A percentile compares a stretch with the other conserved stretches of the same genome.
phyloP scores from a whole-genome alignment of 2,329 filamentous ascomycete genomes.

The Penicillium frequentans region DNA sequence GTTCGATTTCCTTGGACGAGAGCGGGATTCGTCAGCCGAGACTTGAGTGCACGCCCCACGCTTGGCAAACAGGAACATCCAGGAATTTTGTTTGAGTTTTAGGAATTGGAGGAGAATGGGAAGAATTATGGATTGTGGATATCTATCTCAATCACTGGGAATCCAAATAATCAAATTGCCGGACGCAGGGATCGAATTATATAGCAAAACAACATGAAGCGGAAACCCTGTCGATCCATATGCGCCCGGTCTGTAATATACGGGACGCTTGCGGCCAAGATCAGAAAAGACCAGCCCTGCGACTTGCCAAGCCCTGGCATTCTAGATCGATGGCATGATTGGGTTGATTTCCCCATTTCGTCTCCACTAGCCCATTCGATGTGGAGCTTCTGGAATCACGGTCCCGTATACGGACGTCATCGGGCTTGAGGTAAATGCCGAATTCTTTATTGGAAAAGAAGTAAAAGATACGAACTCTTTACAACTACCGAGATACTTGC shows the following conservation, averaged over 20 bases:
- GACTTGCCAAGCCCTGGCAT: neutral
- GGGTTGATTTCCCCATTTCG: neutral
- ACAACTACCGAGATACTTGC: neutral
- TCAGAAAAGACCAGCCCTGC: neutral
- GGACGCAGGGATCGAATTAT: neutral
- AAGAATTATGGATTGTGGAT: neutral
- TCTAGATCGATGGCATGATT: neutral
- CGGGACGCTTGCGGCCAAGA: slow-evolving; percentile 2
- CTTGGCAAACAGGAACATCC: slow-evolving; percentile 15
- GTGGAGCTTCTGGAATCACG: slow-evolving; percentile 2
- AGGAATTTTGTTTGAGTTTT: neutral
- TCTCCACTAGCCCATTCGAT: neutral
- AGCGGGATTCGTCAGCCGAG: slow-evolving; percentile 30
- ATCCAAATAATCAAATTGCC: neutral
- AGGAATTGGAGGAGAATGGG: neutral
- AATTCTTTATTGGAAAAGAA: neutral
- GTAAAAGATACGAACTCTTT: neutral
- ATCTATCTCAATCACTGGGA: neutral
- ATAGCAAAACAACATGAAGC: neutral
- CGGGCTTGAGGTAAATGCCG: neutral
- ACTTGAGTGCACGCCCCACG: slow-evolving; percentile 20
- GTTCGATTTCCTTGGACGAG: slow-evolving; percentile 9
- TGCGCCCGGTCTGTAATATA: neutral
- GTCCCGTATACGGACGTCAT: neutral
- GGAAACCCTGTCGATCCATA: slow-evolving; percentile 5